These are phyloP conservation scores for Rehmannia glutinosa DNA, from an alignment of 257 asterid species.

Conservation along the genomic window DNA sequence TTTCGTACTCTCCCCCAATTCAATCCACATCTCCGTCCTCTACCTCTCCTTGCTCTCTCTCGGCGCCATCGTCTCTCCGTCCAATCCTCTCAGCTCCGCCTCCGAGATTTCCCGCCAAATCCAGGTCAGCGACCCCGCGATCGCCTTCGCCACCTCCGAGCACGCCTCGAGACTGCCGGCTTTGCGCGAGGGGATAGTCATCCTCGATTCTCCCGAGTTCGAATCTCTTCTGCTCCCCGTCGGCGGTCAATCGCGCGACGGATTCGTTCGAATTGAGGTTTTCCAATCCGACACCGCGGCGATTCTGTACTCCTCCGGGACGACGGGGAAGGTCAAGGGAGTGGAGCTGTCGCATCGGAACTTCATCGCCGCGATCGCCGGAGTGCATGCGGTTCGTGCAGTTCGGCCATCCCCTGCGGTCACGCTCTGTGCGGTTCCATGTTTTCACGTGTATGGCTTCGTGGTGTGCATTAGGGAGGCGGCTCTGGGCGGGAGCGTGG, in stretches of 20 bases:
- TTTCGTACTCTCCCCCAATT: slow-evolving; percentile 48
- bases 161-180: slow-evolving; percentile 31
- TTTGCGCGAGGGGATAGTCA: slow-evolving; percentile 21
- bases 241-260: not conserved
- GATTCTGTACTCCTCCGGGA: slow-evolving; percentile 77
- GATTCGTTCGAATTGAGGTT: slow-evolving; percentile 8
- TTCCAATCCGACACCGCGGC: slow-evolving; percentile 52
- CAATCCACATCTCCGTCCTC: slow-evolving; percentile 47
- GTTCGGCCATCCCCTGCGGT: slow-evolving; percentile 26
- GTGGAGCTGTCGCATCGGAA: slow-evolving; percentile 69
- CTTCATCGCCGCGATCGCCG: slow-evolving; percentile 42
- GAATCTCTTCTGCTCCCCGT: slow-evolving; percentile 23
- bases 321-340: slow-evolving; percentile 71
- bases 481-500: slow-evolving; percentile 52
- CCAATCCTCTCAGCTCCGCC: slow-evolving; percentile 47
- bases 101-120: slow-evolving; percentile 48
- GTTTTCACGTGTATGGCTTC: slow-evolving; percentile 76
- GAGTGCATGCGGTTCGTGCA: slow-evolving; percentile 25
- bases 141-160: slow-evolving; percentile 41
- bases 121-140: slow-evolving; percentile 39
- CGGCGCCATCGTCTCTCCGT: slow-evolving; percentile 64
- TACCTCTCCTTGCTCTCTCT: slow-evolving; percentile 60
- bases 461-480: slow-evolving; percentile 46
- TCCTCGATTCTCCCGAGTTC: slow-evolving; percentile 47
- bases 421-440: slow-evolving; percentile 54